These are phyloP conservation scores for Yamadazyma sp. DNA, from an alignment of 1,139 yeast species.

Conservation along the genomic window DNA sequence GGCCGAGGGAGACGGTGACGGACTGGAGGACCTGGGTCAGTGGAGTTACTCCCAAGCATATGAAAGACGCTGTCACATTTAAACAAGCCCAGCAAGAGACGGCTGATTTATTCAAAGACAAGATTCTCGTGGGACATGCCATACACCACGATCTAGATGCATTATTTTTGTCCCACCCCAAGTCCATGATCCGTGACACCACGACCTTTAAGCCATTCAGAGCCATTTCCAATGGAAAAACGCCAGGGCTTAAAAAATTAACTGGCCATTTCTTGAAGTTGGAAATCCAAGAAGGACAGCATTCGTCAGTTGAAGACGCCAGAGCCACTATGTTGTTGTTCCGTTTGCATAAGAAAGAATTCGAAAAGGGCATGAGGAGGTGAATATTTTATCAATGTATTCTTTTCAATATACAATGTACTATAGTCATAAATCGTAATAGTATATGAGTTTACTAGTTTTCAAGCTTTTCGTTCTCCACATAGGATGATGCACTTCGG, in stretches of 20 bases:
- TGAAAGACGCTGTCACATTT: conserved; percentile 66
- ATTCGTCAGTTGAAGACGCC: conserved; percentile 91
- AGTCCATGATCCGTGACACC: conserved; percentile 68
- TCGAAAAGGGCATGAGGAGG: conserved; percentile 39
- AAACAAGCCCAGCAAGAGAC: conserved; percentile 64
- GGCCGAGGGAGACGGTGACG: conserved; percentile 72
- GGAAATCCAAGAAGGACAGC: conserved; percentile 73
- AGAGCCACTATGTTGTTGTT: conserved; percentile 81
- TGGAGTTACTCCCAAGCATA: conserved; percentile 72
- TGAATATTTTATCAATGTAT: no score
- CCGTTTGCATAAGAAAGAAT: conserved; percentile 58
- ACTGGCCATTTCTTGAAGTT: conserved; percentile 54
- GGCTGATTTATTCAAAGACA: conserved; percentile 46
- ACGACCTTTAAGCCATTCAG: conserved; percentile 61
- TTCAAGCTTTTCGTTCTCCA: conserved; percentile 39
- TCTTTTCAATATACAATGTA: no score
- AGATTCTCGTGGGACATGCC: conserved; percentile 82
- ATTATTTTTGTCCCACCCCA: conserved; percentile 68
- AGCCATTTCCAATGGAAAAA: conserved; percentile 58
- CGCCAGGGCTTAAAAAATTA: conserved; percentile 72
- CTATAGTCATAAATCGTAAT: conserved; percentile 6
- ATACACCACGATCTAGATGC: conserved; percentile 74
- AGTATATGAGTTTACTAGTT: conserved; percentile 20
- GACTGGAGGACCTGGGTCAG: conserved; percentile 97
- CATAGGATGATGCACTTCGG: conserved; percentile 38